phyloP scores from a whole-genome alignment of 2,329 filamentous ascomycete species.

The Cladosporium velox region DNA sequence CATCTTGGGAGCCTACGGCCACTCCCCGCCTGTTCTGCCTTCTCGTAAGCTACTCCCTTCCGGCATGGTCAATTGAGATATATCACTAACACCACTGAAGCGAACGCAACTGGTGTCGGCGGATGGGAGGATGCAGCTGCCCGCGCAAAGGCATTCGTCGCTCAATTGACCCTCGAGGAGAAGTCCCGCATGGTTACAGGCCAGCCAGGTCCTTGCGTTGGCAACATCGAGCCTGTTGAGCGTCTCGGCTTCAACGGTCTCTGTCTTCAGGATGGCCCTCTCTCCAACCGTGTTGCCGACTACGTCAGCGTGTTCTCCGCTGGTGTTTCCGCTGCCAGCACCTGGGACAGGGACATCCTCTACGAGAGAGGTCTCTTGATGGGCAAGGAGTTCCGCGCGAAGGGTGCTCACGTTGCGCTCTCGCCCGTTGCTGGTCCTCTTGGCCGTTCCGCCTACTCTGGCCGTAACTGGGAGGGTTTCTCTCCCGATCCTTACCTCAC shows the following conservation, averaged over 20 bases:
- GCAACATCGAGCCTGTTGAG: constrained; percentile 37
- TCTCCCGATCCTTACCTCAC: constrained; percentile 66
- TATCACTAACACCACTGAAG: neutral
- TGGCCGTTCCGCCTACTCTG: constrained; percentile 23
- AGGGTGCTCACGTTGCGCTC: constrained; percentile 56
- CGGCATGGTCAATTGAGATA: neutral
- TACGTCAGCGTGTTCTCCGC: constrained; percentile 69
- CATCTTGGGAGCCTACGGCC: constrained; percentile 15
- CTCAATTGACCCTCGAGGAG: constrained; percentile 42
- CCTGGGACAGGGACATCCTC: constrained; percentile 72
- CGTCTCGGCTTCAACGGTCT: constrained; percentile 47
- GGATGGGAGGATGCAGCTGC: constrained; percentile 18
- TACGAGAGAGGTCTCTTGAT: constrained; percentile 44
- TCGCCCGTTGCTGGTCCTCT: constrained; percentile 42
- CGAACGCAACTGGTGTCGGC: constrained; percentile 25
- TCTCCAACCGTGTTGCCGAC: constrained; percentile 31
- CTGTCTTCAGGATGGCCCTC: constrained; percentile 78
- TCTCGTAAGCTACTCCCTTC: neutral
- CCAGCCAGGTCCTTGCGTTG: constrained; percentile 34
- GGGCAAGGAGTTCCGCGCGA: constrained; percentile 34
- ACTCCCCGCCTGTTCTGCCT: constrained; percentile 15
- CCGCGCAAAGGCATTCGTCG: constrained; percentile 41
- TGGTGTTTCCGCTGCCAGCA: constrained; percentile 80
- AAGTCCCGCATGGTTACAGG: constrained; percentile 45
- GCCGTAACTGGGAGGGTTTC: constrained; percentile 57